Percentiles rank a stretch among this genome's conserved stretches.
phyloP scores from a whole-genome alignment of 495 filamentous ascomycete species.

The Annulohypoxylon bovei region DNA sequence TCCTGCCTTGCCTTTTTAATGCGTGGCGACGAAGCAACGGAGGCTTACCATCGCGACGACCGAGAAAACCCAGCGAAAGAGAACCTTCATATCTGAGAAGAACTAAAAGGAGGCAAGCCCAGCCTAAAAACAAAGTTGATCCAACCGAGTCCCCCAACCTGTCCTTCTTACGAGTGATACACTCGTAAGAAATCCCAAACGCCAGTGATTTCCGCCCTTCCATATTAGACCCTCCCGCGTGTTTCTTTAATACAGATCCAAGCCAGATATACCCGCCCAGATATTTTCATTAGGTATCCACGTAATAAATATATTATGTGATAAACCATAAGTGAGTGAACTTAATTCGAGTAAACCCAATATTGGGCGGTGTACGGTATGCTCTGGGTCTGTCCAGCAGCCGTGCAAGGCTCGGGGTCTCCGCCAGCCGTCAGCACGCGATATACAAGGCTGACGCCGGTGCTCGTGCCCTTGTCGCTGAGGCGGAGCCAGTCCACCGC shows the following conservation, averaged over 20 bases:
- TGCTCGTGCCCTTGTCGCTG: slow-evolving; percentile 57
- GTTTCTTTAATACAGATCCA: not conserved
- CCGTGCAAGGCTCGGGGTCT: slow-evolving; percentile 58
- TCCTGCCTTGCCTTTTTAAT: slow-evolving; percentile 34
- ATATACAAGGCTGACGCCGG: slow-evolving; percentile 66
- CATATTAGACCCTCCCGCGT: not conserved
- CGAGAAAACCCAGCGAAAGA: slow-evolving; percentile 6
- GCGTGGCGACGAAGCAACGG: not conserved
- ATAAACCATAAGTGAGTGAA: too few species aligned
- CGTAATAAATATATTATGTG: not conserved
- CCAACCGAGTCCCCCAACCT: not conserved
- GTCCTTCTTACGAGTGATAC: not conserved
- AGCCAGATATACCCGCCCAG: not conserved
- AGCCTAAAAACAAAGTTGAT: not conserved
- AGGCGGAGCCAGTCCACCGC: slow-evolving; percentile 75
- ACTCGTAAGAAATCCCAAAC: not conserved
- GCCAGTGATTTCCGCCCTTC: not conserved
- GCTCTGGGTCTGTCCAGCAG: slow-evolving; percentile 52
- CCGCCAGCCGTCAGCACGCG: slow-evolving; percentile 76
- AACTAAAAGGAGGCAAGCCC: not conserved
- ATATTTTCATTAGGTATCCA: not conserved
- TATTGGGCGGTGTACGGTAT: slow-evolving; percentile 76
- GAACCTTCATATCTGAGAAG: not conserved
- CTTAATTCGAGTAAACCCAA: slow-evolving; percentile 67
- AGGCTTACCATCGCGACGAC: not conserved